Percentiles rank a stretch among this genome's conserved stretches.
Conservation (phyloP, 2,329 filamentous ascomycete species). For the Hortaea werneckii region DNA sequence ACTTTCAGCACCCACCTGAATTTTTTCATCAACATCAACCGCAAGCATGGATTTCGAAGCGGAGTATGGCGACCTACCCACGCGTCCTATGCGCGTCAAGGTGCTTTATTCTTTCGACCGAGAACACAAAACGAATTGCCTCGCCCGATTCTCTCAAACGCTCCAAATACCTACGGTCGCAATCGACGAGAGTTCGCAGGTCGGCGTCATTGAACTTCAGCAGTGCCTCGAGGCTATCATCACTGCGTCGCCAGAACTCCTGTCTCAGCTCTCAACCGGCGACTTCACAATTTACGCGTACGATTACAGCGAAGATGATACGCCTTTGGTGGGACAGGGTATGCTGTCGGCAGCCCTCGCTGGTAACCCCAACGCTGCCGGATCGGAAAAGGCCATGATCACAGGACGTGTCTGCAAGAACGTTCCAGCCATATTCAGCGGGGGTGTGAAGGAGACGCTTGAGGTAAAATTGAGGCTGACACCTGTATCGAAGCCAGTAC, state of each 20-base stretch:
- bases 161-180: constrained; percentile 70
- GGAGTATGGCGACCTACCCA: constrained; percentile 25
- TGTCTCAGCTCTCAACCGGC: constrained; percentile 53
- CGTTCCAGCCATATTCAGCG: constrained; percentile 70
- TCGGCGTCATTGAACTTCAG: constrained; percentile 80
- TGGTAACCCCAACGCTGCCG: constrained; percentile 46
- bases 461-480: constrained; percentile 87
- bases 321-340: constrained; percentile 86
- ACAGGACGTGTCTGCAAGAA: constrained; percentile 88
- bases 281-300: constrained; percentile 97
- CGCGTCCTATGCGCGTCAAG: constrained; percentile 59
- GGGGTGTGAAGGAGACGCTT: constrained; percentile 74
- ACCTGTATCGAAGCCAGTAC: constrained; percentile 56
- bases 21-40: constrained; percentile 12
- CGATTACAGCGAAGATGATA: constrained; percentile 92
- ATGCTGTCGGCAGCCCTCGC: constrained; percentile 79
- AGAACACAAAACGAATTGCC: constrained; percentile 76
- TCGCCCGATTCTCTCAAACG: constrained; percentile 73
- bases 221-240: constrained; percentile 78
- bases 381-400: constrained; percentile 60
- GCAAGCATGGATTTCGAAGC: constrained; percentile 17
- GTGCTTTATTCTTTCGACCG: constrained; percentile 93
- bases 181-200: constrained; percentile 67
- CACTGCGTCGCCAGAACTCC: constrained; percentile 71
- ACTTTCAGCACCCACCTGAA: constrained; percentile 2